Evolutionary conservation across 495 filamentous ascomycete genomes (phyloP).

Genomic region (Lindgomyces ingoldianus): DNA sequence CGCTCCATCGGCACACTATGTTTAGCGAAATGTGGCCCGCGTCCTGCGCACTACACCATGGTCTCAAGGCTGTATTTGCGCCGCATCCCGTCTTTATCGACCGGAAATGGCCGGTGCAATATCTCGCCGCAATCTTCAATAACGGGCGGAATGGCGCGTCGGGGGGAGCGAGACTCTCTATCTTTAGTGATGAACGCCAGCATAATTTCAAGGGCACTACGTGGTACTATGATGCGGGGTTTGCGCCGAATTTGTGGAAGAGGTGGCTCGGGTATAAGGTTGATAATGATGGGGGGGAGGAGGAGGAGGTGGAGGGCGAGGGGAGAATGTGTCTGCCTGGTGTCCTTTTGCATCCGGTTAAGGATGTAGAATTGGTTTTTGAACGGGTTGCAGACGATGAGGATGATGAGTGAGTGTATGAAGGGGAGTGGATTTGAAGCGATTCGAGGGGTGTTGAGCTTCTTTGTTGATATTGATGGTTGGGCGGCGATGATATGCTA

Average conservation of each 20-base stretch:
- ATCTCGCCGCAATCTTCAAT: constrained; percentile 82
- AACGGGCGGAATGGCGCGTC: constrained; percentile 78
- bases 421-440: too few relatives aligned
- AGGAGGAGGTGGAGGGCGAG: constrained; percentile 68
- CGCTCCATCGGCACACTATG: constrained; percentile 77
- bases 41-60: constrained; percentile 84
- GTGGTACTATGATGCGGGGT: constrained; percentile 94
- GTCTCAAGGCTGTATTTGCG: constrained; percentile 90
- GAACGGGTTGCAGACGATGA: not conserved
- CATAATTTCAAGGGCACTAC: constrained; percentile 86
- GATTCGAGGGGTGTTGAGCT: too few relatives aligned
- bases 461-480: too few relatives aligned
- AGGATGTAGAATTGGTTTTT: constrained; percentile 71
- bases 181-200: constrained; percentile 78
- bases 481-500: too few relatives aligned
- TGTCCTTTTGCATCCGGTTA: constrained; percentile 83
- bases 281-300: constrained; percentile 83
- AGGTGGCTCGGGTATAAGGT: constrained; percentile 85
- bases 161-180: constrained; percentile 67
- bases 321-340: constrained; percentile 54
- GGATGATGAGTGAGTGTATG: too few relatives aligned
- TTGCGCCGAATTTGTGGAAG: constrained; percentile 77
- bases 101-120: constrained; percentile 78
- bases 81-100: constrained; percentile 92
- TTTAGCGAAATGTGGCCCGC: constrained; percentile 97